Conservation (phyloP, 257 asterid genomes). For the Cinchona pubescens region DNA sequence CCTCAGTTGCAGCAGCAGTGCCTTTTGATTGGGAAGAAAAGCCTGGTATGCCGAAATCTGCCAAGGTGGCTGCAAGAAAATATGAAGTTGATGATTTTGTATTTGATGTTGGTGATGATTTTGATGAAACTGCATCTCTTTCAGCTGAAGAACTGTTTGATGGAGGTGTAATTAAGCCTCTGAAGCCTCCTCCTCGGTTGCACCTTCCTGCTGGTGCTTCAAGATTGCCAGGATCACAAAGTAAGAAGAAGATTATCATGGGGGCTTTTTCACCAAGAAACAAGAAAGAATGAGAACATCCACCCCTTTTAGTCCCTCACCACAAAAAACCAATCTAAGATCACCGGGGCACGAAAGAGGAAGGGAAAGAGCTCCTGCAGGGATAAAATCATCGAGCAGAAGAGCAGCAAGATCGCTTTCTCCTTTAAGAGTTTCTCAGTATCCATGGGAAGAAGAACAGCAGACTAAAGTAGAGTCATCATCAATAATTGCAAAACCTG, state of each 20-base stretch:
- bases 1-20: slow-evolving; percentile 16
- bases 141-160: slow-evolving; percentile 79
- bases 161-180: slow-evolving; percentile 66
- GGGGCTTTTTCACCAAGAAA: slow-evolving; percentile 32
- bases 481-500: background rate
- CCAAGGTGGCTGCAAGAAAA: background rate
- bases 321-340: background rate
- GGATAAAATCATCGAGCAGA: slow-evolving; percentile 36
- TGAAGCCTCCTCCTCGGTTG: slow-evolving; percentile 34
- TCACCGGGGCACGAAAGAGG: slow-evolving; percentile 33
- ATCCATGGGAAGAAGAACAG: slow-evolving; percentile 34
- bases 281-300: slow-evolving; percentile 19
- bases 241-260: slow-evolving; percentile 20
- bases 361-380: slow-evolving; percentile 31
- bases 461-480: slow-evolving; percentile 3
- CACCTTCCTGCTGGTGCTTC: slow-evolving; percentile 20
- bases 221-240: slow-evolving; percentile 11
- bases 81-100: slow-evolving; percentile 49
- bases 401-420: slow-evolving; percentile 65
- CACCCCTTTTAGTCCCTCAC: slow-evolving; percentile 12
- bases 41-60: slow-evolving; percentile 29
- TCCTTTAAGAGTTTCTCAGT: slow-evolving; percentile 43
- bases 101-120: slow-evolving; percentile 43
- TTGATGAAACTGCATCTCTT: slow-evolving; percentile 37
- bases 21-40: slow-evolving; percentile 41